Evolutionary conservation across 805 yeast species (phyloP).

Genomic region (Wickerhamomyces bovis): DNA sequence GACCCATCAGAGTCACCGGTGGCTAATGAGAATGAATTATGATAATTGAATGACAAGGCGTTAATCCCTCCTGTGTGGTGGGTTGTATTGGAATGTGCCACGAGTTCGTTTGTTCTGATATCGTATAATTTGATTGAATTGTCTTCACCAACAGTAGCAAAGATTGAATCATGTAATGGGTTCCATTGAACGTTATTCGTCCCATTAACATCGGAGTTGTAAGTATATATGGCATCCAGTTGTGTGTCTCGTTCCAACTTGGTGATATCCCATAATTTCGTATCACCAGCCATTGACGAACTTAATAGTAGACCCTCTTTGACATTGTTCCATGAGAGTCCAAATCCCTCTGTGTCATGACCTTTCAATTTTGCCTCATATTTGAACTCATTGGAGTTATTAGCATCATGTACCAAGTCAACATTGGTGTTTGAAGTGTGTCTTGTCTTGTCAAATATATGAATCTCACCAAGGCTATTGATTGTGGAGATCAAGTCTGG

Average conservation of each 20-base stretch:
- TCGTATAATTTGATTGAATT: conserved; percentile 48
- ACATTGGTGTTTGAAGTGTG: conserved; percentile 46
- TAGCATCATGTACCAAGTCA: conserved; percentile 45
- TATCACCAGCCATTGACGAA: conserved; percentile 57
- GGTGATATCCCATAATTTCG: conserved; percentile 64
- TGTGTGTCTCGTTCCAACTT: conserved; percentile 27
- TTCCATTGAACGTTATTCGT: conserved; percentile 73
- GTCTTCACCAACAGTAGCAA: conserved; percentile 66
- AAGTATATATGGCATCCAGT: conserved; percentile 7
- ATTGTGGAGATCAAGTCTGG: conserved; percentile 76
- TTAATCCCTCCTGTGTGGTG: conserved; percentile 40
- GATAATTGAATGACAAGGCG: conserved; percentile 53
- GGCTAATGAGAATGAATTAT: conserved; percentile 51
- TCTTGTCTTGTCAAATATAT: conserved; percentile 77
- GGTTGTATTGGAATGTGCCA: conserved; percentile 6
- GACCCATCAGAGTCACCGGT: conserved; percentile 60
- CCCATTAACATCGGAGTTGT: conserved; percentile 37
- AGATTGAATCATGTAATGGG: conserved; percentile 51
- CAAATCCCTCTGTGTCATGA: conserved; percentile 53
- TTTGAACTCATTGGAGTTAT: conserved; percentile 26
- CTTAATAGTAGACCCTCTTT: conserved; percentile 54
- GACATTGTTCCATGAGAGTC: conserved; percentile 63
- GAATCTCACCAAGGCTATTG: conserved; percentile 58
- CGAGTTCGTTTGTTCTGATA: conserved; percentile 30
- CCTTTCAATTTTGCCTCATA: conserved; percentile 47